A percentile compares a stretch with the other conserved stretches of the same genome.
Evolutionary conservation across 352 stramenopile species (phyloP).

Genomic region (Phytophthora sojae): DNA sequence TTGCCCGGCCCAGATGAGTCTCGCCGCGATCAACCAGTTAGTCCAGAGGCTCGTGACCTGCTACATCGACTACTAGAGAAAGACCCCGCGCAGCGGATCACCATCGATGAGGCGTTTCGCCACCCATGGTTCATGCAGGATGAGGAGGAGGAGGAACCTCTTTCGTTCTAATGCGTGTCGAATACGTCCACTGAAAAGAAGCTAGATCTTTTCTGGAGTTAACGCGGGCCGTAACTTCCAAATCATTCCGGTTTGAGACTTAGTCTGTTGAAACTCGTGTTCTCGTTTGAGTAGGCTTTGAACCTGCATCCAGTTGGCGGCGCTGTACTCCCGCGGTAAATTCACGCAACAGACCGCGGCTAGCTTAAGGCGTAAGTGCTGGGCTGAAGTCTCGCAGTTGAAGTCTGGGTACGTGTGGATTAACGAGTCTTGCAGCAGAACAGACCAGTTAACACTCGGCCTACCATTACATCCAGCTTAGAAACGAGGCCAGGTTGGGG

Average conservation of each 20-base stretch:
- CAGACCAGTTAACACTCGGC: not conserved
- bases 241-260: not conserved
- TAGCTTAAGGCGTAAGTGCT: not conserved
- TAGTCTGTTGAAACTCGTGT: no score
- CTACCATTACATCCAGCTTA: not conserved
- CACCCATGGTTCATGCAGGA: constrained; percentile 69
- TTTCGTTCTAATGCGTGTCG: constrained; percentile 61
- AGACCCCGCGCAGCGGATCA: constrained; percentile 59
- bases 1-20: constrained; percentile 33
- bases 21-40: constrained; percentile 27
- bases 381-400: not conserved
- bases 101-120: constrained; percentile 52
- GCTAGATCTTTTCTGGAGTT: not conserved
- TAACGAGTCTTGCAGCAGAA: constrained; percentile 3
- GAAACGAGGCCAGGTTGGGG: not conserved
- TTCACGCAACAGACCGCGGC: not conserved
- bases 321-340: not conserved
- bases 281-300: no score
- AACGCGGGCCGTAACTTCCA: not conserved
- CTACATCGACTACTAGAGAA: constrained; percentile 62
- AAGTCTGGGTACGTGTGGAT: not conserved
- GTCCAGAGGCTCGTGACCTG: constrained; percentile 50
- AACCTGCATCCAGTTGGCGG: not conserved
- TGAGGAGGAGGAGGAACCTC: constrained; percentile 61
- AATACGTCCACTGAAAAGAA: not conserved